Percentiles rank a stretch among this genome's conserved stretches.
Conservation (phyloP, 106 monocot species). For the Hemerocallis citrina region DNA sequence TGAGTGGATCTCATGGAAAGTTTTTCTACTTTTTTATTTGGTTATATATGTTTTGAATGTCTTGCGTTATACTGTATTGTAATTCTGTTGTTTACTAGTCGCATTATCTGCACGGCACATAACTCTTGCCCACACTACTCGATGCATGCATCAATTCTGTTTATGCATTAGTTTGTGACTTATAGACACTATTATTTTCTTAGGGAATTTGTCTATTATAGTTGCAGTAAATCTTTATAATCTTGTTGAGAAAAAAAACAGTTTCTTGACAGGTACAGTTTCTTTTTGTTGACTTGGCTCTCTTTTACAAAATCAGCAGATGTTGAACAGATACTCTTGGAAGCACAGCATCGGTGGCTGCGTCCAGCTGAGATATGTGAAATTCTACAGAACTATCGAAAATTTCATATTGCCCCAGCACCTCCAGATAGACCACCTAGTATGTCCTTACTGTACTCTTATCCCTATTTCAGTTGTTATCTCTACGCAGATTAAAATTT, state of each 20-base stretch:
- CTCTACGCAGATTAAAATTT: too few species aligned
- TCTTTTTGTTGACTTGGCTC: background rate
- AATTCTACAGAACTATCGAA: conserved; percentile 51
- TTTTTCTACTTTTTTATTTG: background rate
- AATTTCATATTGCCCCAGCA: conserved; percentile 44
- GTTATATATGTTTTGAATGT: background rate
- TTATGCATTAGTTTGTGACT: too few species aligned
- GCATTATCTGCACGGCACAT: background rate
- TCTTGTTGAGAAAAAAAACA: background rate
- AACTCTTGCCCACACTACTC: too few species aligned
- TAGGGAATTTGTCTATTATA: background rate
- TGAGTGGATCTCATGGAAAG: background rate
- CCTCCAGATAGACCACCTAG: conserved; percentile 50
- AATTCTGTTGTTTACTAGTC: background rate
- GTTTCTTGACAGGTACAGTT: background rate
- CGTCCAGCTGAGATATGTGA: conserved; percentile 69
- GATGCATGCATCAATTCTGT: too few species aligned
- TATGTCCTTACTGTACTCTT: conserved; percentile 6
- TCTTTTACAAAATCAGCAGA: conserved; percentile 16
- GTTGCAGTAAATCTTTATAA: background rate
- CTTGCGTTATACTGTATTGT: background rate
- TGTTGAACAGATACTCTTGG: conserved; percentile 45
- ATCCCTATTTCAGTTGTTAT: background rate
- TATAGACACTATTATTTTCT: background rate
- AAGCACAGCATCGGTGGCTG: conserved; percentile 57